Evolutionary conservation across 768 basidiomycete genomes (phyloP), one percentile per base, ranked within the genome.

Genomic region (Kwoniella pini): DNA sequence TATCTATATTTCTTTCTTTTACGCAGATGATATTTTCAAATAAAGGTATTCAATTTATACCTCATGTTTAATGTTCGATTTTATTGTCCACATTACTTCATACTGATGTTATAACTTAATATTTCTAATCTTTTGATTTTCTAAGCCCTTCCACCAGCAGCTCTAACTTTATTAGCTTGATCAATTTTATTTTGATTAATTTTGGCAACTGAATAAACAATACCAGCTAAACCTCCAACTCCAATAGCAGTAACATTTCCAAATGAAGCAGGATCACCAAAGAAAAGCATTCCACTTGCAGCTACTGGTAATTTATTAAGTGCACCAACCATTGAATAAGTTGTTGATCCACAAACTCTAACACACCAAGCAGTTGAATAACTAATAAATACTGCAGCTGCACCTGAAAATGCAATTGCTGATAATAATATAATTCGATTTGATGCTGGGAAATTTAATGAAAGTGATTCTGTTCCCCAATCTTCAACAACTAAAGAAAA

Each of bases 341-440:
- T 99, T 39, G 96, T 98, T 64, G 93, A 97, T 66, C 89, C 91
- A 27, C 95, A 97, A 24, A 88, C 88, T 48, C 96, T 87, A 27
- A 99, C 86, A 77, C 95, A 98, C 96, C 96, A 99, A 19, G 96
- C 95, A 10, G 96, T 99, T 7, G 92, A 92, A 77, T 93, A 99
- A 21, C 92, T 95, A 71, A 99, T 99, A 44, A 91, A 91, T 27
- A 96, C 96, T 4, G 96, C 95, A 7, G 91, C 93, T 0, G 91
- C 91, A 15, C 96, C 96, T 21, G 94, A 97, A 79, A 98, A 92
- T 2, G 86, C 88, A 73, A 98, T 98, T 1, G 92, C 89, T 65
- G 84, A 87, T 21, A 98, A 79, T 50, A 99, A 82, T 66, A 91
- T 81, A 45, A 82, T 83, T 50, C 94, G 86, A 24, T 88, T 89